phyloP scores from a whole-genome alignment of 1,139 yeast species.

The Blastobotrys capitulatus region DNA sequence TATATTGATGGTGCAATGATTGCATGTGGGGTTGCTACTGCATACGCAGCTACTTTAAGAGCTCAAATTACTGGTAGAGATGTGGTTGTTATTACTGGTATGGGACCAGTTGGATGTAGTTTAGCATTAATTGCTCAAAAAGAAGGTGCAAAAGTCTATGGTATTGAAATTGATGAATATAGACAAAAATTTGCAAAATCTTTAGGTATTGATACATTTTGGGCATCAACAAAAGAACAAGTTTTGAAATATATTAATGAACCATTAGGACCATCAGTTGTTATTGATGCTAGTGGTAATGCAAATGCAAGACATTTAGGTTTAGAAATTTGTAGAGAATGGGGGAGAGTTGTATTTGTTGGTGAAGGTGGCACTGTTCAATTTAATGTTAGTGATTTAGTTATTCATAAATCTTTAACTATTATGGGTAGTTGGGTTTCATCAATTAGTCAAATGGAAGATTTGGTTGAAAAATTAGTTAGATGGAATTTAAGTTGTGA shows the following conservation, averaged over 20 bases:
- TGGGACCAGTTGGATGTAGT: slow-evolving; percentile 18
- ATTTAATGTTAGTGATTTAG: slow-evolving; percentile 16
- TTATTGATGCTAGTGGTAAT: slow-evolving; percentile 17
- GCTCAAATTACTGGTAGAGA: slow-evolving; percentile 18
- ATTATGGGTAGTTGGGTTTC: slow-evolving; percentile 18
- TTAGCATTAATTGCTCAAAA: slow-evolving; percentile 15
- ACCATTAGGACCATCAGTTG: slow-evolving; percentile 14
- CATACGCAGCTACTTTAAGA: slow-evolving; percentile 17
- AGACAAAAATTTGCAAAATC: slow-evolving; percentile 11
- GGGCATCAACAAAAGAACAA: slow-evolving; percentile 10
- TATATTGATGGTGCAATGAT: slow-evolving; percentile 18
- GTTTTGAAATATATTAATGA: slow-evolving; percentile 12
- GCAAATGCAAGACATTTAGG: slow-evolving; percentile 14
- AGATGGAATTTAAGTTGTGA: slow-evolving; percentile 16
- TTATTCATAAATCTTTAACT: slow-evolving; percentile 16
- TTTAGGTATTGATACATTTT: slow-evolving; percentile 14
- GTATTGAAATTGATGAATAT: slow-evolving; percentile 15
- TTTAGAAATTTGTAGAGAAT: slow-evolving; percentile 16
- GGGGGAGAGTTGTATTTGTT: slow-evolving; percentile 18
- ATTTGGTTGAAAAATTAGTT: slow-evolving; percentile 16
- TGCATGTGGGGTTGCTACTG: slow-evolving; percentile 17
- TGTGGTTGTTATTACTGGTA: slow-evolving; percentile 17
- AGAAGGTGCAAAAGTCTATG: slow-evolving; percentile 17
- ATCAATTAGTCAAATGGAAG: slow-evolving; percentile 17
- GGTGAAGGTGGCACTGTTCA: slow-evolving; percentile 16